Evolutionary conservation across 768 basidiomycete genomes (phyloP), one percentile per base, ranked within the genome.

Genomic region (Lactifluus volemus): DNA sequence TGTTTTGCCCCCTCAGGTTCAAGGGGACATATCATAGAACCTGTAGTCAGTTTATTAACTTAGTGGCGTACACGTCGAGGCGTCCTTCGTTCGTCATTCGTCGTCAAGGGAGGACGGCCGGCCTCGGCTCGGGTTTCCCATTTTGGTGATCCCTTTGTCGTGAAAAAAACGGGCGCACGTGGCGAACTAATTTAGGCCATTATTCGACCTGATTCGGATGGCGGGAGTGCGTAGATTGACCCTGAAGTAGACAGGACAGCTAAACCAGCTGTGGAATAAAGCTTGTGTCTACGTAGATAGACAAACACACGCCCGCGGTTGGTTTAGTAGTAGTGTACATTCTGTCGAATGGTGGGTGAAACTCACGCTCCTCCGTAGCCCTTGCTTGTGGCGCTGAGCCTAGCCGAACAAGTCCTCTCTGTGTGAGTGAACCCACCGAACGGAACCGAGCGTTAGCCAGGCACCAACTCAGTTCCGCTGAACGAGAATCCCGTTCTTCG

Each of bases 111-210:
- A 3, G 9, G 32, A 9, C 9, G 32, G 9, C 32, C 6, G 32
- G 32, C 6, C 32, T 25, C 32, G 32, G 9, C 6, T 34, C 9
- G 32, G 32, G 32, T 34, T 8, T 11, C 58, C 11, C n/a, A 19
- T 32, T 61, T 48, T 56, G 60, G 60, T 2, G 14, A 53, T 61
- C 60, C 60, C 55, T 57, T 61, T 61, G 60, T 61, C 60, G 10
- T 30, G 17, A 7, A 21, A 51, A 10, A n/a, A 38, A 42, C 14
- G 25, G 25, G n/a, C 1, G n/a, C 60, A 48, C 60, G 60, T 61
- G 60, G 38, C 10, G 32, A 9, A 14, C 50, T 41, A 61, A 32
- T 52, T 61, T 61, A 61, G 60, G 42, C 55, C 56, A 56, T 58
- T 4, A 9, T 45, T 45, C 44, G 44, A 14, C 15, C 19, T 61